Evolutionary conservation across 176 grass and related monocot genomes (phyloP), one percentile per base, ranked within the genome.

Genomic region (Melocanna baccifera): DNA sequence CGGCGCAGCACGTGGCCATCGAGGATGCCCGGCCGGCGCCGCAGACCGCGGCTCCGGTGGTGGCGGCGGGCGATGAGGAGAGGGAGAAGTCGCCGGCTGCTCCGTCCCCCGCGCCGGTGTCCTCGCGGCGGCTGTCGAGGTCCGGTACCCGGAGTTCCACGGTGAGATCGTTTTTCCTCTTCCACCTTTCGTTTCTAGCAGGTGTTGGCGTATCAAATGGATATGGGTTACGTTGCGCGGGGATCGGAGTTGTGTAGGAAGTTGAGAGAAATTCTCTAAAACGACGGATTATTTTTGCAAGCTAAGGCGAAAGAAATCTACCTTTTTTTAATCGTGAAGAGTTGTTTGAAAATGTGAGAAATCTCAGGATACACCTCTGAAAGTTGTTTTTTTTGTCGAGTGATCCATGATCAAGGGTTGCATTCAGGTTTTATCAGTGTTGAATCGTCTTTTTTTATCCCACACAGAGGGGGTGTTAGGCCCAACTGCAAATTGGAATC

Each of bases 111-210:
- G 48, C 5, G 43, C 64, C 11, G 6, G 67, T 32, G n/a, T 81
- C 83, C 3, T 34, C 76, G 12, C 51, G 43, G 29, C 71, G 34
- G 63, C 18, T 63, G 42, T 86, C 83, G 8, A 82, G 45, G 29
- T 81, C 71, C 18, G 63, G 77, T 18, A 84, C 32, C 50, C 52
- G 12, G 76, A 87, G 51, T 23, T 68, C 80, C 4, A 78, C 36
- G 75, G 85, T 91, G 66, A 77, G 80, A 56, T 75, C 19, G 32
- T 37, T 58, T 47, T 50, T 1, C 69, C 7, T 9, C 39, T 68
- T 68, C 1, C 12, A 7, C n/a, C 42, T 64, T 71, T 12, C 0
- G 11, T 52, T 71, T 63, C 12, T 22, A 2, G 20, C 15, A 16
- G 12, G 8, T 74, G 59, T 20, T 55, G 43, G 9, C 66, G 12